A percentile compares a stretch with the other conserved stretches of the same genome.
These are phyloP conservation scores for Alisma plantagoaquatica DNA, from an alignment of 106 monocot genomes.

Conservation along the genomic window DNA sequence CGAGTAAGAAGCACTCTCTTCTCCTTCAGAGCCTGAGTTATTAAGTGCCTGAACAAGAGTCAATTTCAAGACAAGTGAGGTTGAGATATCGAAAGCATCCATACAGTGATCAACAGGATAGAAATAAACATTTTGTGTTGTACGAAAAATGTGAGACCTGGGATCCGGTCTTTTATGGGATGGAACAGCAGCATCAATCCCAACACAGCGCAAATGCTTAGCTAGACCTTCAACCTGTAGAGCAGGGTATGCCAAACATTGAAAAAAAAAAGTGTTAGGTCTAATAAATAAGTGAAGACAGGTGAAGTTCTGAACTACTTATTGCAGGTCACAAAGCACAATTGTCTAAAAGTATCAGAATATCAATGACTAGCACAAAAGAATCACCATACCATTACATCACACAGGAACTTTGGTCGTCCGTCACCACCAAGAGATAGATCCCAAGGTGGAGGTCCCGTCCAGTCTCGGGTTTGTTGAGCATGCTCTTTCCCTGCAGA, in stretches of 20 bases:
- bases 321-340: not conserved
- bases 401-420: constrained; percentile 87
- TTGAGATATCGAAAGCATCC: not conserved
- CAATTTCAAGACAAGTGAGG: not conserved
- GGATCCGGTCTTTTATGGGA: constrained; percentile 70
- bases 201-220: constrained; percentile 92
- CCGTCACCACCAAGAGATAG: constrained; percentile 74
- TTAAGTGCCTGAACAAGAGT: constrained; percentile 42
- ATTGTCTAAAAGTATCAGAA: not conserved
- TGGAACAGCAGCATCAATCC: constrained; percentile 89
- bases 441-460: constrained; percentile 80
- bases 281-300: not conserved
- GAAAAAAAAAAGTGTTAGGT: not conserved
- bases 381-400: constrained; percentile 76
- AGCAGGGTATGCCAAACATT: too few species aligned
- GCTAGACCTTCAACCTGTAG: constrained; percentile 89
- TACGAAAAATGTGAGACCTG: constrained; percentile 31
- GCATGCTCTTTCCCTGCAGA: constrained; percentile 24
- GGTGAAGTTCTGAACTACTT: not conserved
- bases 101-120: not conserved
- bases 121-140: too few species aligned
- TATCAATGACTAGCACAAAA: not conserved
- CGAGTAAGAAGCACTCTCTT: constrained; percentile 78
- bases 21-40: constrained; percentile 87
- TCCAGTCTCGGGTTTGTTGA: constrained; percentile 39